These are phyloP conservation scores for Colletotrichum lentis DNA, from an alignment of 2,329 filamentous ascomycete genomes.

Conservation along the genomic window DNA sequence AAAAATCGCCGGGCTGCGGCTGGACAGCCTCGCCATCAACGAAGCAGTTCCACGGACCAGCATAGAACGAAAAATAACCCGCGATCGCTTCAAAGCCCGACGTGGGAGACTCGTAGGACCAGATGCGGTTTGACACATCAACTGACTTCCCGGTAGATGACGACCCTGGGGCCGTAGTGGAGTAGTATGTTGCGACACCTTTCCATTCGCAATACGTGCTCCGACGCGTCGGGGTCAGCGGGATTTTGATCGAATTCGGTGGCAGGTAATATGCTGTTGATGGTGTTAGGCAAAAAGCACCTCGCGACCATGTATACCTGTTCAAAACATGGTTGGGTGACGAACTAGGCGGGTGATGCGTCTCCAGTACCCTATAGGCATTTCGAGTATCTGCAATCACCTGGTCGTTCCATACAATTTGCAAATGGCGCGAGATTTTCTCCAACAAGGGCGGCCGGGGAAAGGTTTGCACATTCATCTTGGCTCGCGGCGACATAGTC, in stretches of 20 bases:
- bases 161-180: conserved; percentile 52
- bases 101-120: conserved; percentile 66
- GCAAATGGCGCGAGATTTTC: conserved; percentile 60
- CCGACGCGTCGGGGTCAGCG: conserved; percentile 56
- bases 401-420: conserved; percentile 63
- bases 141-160: conserved; percentile 44
- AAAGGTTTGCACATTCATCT: conserved; percentile 64
- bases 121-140: conserved; percentile 60
- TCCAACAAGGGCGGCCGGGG: conserved; percentile 67
- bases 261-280: conserved; percentile 67
- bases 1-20: conserved; percentile 69
- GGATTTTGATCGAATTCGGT: conserved; percentile 56
- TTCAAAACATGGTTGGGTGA: conserved; percentile 27
- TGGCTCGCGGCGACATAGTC: conserved; percentile 38
- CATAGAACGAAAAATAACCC: conserved; percentile 67
- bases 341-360: conserved; percentile 67
- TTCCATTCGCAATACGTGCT: conserved; percentile 68
- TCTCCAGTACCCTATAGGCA: conserved; percentile 70
- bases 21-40: conserved; percentile 68
- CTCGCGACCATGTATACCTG: background rate
- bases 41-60: conserved; percentile 68
- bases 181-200: conserved; percentile 66
- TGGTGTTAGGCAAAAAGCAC: background rate
- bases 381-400: conserved; percentile 66
- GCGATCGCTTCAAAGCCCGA: conserved; percentile 60